These are phyloP conservation scores for Rhytidhysteron rufulum DNA, from an alignment of 2,329 filamentous ascomycete species.

Conservation along the genomic window DNA sequence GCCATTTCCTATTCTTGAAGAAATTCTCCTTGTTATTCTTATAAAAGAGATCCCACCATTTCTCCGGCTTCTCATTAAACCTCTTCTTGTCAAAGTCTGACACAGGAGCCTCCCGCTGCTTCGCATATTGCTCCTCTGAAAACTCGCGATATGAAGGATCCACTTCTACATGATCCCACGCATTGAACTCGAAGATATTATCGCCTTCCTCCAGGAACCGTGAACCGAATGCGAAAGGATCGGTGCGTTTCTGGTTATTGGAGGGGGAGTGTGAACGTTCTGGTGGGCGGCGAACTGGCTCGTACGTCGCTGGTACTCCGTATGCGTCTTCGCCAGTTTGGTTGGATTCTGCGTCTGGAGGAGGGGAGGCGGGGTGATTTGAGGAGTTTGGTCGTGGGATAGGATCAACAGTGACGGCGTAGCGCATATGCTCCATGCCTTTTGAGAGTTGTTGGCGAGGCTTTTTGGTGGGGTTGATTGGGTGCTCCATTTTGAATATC, in stretches of 20 bases:
- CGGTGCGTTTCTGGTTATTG: constrained; percentile 78
- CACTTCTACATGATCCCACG: constrained; percentile 96
- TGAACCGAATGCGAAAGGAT: constrained; percentile 94
- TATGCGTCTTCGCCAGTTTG: constrained; percentile 46
- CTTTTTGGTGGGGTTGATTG: constrained; percentile 9
- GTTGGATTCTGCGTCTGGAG: constrained; percentile 1
- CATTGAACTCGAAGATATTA: constrained; percentile 95
- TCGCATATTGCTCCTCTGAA: constrained; percentile 76
- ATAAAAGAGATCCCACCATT: constrained; percentile 98
- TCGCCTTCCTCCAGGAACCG: constrained; percentile 79
- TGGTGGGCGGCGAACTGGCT: constrained; percentile 43
- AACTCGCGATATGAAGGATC: constrained; percentile 85
- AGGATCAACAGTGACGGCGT: constrained; percentile 43
- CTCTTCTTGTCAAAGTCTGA: constrained; percentile 89
- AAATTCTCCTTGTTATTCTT: constrained; percentile 97
- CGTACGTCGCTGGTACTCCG: constrained; percentile 46
- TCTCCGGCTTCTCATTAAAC: constrained; percentile 86
- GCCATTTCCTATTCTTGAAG: constrained; percentile 98
- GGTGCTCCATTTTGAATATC: background rate
- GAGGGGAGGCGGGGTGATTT: constrained; percentile 10
- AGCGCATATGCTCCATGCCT: constrained; percentile 51
- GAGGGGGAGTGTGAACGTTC: constrained; percentile 67
- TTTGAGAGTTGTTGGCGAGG: constrained; percentile 46
- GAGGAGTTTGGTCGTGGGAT: constrained; percentile 15
- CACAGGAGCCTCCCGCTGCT: constrained; percentile 81